Evolutionary conservation across 768 basidiomycete species (phyloP), one percentile per base, ranked within the genome.

Genomic region (Pleurotus tuoliensis): DNA sequence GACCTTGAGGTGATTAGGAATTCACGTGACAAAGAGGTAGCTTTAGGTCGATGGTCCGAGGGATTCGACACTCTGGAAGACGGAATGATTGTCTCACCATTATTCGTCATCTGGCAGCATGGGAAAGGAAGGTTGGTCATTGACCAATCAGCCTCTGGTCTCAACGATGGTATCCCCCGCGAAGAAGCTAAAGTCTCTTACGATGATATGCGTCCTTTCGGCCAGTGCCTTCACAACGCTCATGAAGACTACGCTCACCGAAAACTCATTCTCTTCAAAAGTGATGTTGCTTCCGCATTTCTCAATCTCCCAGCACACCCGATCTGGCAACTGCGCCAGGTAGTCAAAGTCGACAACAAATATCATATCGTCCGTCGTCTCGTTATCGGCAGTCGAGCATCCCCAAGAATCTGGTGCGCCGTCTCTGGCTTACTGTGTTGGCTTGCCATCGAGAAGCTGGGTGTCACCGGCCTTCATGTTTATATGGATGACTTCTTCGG

Each of bases 301-400:
- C 64, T 67, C 3, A 70, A 62, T 41, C 59, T 72, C 0, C 70
- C 69, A 4, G 62, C 62, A 2, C 68, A 73, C 50, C 71, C 69
- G 6, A 6, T 70, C 16, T 75, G 67, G 66, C 72, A 75, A 46
- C 41, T 71, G 0, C 56, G 59, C n/a, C 73, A 75, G 47, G 60
- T 70, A 15, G 61, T 73, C 13, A 56, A 30, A 4, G 63, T 69
- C 16, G 67, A 72, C 48, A 61, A 55, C 4, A 24, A 44, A 3
- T 45, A 48, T 5, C 60, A 67, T 47, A 62, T 73, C 18, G 66
- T 71, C 25, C 66, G 66, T 1, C 61, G 62, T 11, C 59, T 67
- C 2, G 63, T 66, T 5, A 71, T 72, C 49, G 68, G 71, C 0
- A 66, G 62, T 18, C 50, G 62, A 7, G 64, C 61, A 3, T 66